Conservation (phyloP, 2,329 filamentous ascomycete genomes). For the Didymella glomerata region DNA sequence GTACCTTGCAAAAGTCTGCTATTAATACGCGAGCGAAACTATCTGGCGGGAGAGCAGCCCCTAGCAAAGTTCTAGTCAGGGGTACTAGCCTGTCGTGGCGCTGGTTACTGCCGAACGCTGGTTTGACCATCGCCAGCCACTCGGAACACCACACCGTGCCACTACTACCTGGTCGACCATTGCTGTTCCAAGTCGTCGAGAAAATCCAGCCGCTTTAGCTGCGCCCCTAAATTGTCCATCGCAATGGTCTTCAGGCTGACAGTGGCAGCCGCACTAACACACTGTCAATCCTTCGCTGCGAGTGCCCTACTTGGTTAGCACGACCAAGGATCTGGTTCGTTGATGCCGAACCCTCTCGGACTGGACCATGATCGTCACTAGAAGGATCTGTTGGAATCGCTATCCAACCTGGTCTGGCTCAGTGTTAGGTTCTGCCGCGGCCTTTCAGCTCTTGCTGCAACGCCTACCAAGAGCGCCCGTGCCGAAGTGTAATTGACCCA, state of each 20-base stretch:
- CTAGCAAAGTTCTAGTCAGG: conserved; percentile 25
- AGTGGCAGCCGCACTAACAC: conserved; percentile 5
- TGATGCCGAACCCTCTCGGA: conserved; percentile 1
- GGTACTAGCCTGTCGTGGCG: conserved; percentile 17
- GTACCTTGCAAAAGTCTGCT: conserved; percentile 23
- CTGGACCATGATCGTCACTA: conserved; percentile 2
- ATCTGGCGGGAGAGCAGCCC: conserved; percentile 21
- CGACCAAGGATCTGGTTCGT: conserved; percentile 1
- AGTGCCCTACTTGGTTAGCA: conserved; percentile 7
- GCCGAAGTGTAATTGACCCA: conserved; percentile 14
- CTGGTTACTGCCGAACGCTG: conserved; percentile 14
- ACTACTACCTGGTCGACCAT: conserved; percentile 21
- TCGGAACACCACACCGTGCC: conserved; percentile 17
- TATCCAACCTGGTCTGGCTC: conserved; percentile 4
- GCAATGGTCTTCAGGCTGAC: conserved; percentile 8
- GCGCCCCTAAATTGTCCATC: conserved; percentile 10
- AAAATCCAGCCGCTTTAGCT: conserved; percentile 14
- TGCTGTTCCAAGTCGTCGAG: conserved; percentile 11
- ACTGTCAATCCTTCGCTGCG: conserved; percentile 14
- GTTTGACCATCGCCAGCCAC: conserved; percentile 22
- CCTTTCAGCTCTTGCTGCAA: conserved; percentile 10
- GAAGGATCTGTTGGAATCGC: conserved; percentile 1
- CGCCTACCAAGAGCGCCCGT: conserved; percentile 4
- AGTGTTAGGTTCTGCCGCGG: conserved; percentile 15
- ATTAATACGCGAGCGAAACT: conserved; percentile 15